Evolutionary conservation across 345 rosid species (phyloP).

Genomic region (Moringa oleifera): DNA sequence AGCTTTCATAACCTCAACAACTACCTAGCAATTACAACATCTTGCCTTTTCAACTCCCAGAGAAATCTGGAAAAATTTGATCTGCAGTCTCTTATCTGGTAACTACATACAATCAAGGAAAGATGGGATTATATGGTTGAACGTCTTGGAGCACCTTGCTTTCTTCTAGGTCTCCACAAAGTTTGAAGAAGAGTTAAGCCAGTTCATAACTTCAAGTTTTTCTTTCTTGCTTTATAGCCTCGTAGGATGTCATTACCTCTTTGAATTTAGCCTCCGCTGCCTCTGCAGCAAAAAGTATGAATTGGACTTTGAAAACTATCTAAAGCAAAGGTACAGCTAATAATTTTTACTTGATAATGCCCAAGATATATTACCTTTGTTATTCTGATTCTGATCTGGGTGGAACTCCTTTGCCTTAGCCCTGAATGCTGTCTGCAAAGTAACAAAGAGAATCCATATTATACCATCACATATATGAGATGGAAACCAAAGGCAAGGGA

Average conservation of each 20-base stretch:
- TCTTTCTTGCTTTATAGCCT: constrained; percentile 78
- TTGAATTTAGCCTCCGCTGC: constrained; percentile 91
- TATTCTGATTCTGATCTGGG: constrained; percentile 91
- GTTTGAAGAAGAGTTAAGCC: not conserved
- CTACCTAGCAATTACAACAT: not conserved
- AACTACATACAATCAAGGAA: not conserved
- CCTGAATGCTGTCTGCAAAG: constrained; percentile 82
- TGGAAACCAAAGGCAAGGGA: not conserved
- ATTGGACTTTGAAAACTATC: not conserved
- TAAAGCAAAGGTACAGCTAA: not conserved
- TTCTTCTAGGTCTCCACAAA: not conserved
- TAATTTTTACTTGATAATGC: not conserved
- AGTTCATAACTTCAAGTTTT: constrained; percentile 32
- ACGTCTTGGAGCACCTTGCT: not conserved
- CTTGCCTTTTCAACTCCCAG: not conserved
- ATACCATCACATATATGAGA: not conserved
- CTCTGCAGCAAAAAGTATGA: constrained; percentile 36
- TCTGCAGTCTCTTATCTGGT: not conserved
- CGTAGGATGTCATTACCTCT: constrained; percentile 84
- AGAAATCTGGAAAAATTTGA: not conserved
- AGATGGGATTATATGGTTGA: not conserved
- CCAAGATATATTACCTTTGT: constrained; percentile 50
- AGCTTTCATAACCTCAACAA: too few relatives aligned
- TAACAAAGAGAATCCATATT: constrained; percentile 1
- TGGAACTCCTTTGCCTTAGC: constrained; percentile 83